phyloP scores from a whole-genome alignment of 2,329 filamentous ascomycete species.

The Cercospora nicotianae region DNA sequence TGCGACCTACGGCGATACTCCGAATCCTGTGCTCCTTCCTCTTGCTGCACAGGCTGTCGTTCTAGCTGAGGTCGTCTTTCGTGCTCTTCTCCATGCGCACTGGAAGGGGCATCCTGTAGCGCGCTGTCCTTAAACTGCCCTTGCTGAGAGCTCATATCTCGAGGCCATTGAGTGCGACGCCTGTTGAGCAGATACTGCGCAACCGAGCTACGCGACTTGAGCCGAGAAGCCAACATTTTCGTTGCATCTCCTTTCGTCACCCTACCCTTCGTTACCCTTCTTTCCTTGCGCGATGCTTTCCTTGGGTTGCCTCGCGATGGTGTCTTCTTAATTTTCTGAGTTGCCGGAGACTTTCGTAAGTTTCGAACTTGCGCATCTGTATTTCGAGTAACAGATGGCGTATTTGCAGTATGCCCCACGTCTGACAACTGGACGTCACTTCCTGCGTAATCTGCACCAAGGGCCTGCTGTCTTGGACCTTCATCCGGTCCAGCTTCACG shows the following conservation, averaged over 20 bases:
- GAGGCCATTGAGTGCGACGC: neutral
- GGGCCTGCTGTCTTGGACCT: neutral
- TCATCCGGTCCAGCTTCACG: neutral
- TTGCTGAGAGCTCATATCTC: neutral
- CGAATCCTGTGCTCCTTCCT: neutral
- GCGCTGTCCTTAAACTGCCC: neutral
- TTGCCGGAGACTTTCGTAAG: neutral
- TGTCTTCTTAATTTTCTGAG: neutral
- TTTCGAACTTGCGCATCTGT: neutral
- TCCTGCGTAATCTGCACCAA: neutral
- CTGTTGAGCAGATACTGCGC: neutral
- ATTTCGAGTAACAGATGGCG: neutral
- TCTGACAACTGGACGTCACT: neutral
- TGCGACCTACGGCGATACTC: neutral
- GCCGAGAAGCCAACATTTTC: neutral
- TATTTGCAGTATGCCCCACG: neutral
- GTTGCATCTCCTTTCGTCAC: neutral
- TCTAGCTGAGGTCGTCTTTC: neutral
- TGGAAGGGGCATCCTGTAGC: neutral
- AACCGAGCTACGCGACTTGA: neutral
- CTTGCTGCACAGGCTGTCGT: neutral
- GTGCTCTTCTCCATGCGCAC: neutral
- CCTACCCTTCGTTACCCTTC: neutral
- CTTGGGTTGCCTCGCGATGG: neutral
- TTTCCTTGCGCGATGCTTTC: neutral